Percentiles rank a stretch among this genome's conserved stretches.
These are phyloP conservation scores for Pseudozyma sp. DNA, from an alignment of 1,284 basidiomycete genomes.

Conservation along the genomic window DNA sequence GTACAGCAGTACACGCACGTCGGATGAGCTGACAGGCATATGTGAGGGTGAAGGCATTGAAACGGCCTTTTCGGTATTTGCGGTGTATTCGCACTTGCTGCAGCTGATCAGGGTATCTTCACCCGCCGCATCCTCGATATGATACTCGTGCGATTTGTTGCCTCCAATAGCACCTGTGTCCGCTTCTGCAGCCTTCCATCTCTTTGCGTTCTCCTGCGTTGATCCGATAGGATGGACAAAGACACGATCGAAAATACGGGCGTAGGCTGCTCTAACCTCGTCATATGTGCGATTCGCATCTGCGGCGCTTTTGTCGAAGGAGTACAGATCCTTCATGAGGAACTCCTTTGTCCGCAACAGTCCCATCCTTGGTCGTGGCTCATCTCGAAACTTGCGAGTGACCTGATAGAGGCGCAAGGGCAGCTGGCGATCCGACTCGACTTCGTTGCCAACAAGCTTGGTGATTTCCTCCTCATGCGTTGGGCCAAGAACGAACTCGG, in stretches of 20 bases:
- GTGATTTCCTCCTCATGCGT: constrained; percentile 70
- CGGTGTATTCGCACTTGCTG: constrained; percentile 62
- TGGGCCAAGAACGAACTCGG: constrained; percentile 68
- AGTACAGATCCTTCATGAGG: constrained; percentile 70
- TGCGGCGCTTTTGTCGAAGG: constrained; percentile 62
- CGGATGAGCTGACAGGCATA: constrained; percentile 26
- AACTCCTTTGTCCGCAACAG: constrained; percentile 69
- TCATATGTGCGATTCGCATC: constrained; percentile 54
- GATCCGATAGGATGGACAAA: constrained; percentile 11
- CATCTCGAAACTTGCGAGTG: constrained; percentile 69
- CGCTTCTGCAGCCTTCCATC: constrained; percentile 66
- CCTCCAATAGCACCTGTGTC: constrained; percentile 70
- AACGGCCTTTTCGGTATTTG: constrained; percentile 67
- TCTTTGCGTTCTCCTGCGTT: neutral
- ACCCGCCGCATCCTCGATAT: constrained; percentile 64
- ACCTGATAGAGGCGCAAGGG: constrained; percentile 69
- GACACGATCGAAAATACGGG: constrained; percentile 59
- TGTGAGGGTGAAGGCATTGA: constrained; percentile 33
- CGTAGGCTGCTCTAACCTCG: constrained; percentile 65
- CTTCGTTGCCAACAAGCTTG: constrained; percentile 60
- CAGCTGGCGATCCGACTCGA: constrained; percentile 59
- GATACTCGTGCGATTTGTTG: constrained; percentile 68
- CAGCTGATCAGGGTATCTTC: constrained; percentile 69
- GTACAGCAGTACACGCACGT: constrained; percentile 49
- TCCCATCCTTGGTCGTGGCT: constrained; percentile 68